A percentile compares a stretch with the other conserved stretches of the same genome.
Evolutionary conservation across 768 basidiomycete species (phyloP).

Genomic region (Lactarius hatsudake): DNA sequence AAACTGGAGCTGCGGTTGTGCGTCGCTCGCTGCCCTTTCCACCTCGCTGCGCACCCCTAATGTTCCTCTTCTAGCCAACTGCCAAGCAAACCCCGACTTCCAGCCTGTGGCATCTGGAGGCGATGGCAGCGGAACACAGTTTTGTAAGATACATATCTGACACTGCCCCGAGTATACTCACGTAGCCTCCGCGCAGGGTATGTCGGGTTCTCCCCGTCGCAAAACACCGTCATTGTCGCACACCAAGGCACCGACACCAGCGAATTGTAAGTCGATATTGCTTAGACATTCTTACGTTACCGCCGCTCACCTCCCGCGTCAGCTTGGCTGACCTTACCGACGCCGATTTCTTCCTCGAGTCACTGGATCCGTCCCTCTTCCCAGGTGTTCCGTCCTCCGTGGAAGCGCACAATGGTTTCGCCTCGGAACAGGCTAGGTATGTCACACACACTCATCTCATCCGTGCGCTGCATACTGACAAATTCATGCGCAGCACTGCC

Average conservation of each 20-base stretch:
- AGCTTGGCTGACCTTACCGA: constrained; percentile 45
- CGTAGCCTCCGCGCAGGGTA: constrained; percentile 40
- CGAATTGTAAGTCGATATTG: constrained; percentile 30
- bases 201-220: constrained; percentile 48
- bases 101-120: constrained; percentile 48
- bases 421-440: constrained; percentile 43
- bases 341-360: constrained; percentile 36
- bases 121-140: constrained; percentile 42
- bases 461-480: not conserved
- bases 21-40: not conserved
- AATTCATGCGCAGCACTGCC: constrained; percentile 2
- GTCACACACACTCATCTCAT: constrained; percentile 7
- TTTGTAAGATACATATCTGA: constrained; percentile 35
- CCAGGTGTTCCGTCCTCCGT: constrained; percentile 46
- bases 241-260: constrained; percentile 40
- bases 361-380: constrained; percentile 44
- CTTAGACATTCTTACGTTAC: not conserved
- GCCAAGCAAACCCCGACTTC: constrained; percentile 48
- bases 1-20: constrained; percentile 35
- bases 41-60: not conserved
- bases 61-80: constrained; percentile 37
- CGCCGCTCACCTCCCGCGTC: not conserved
- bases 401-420: constrained; percentile 49
- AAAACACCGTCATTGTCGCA: constrained; percentile 37
- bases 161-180: not conserved